Evolutionary conservation across 495 filamentous ascomycete species (phyloP), one percentile per base, ranked within the genome.

Genomic region (Aspergillus steynii): DNA sequence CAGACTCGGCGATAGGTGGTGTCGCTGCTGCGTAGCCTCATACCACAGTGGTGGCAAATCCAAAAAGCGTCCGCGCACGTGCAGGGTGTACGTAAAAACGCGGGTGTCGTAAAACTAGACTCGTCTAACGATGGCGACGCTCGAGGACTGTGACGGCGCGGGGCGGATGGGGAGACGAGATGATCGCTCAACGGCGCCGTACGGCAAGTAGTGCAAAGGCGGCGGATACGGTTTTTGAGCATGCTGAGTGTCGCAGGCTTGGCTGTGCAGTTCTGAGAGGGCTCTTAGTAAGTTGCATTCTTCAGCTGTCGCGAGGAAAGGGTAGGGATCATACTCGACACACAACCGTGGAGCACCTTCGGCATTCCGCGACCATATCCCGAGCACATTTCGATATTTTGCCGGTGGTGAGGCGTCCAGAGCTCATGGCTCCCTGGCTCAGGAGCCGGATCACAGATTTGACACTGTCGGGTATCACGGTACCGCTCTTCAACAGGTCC

Each of bases 351-450:
- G 83, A 85, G 73, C 93, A 97, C 29, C 87, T 80, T 27, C 90
- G 85, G 74, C 93, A 97, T 63, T 88, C 89, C 15, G 77, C 83
- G 4, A 97, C 93, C 85, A 95, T 82, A 71, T 97, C 93, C 34
- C 90, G 79, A 45, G 93, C 93, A 67, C 93, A 97, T 61, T 80
- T 80, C 12, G 88, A 84, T 26, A 90, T 76, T 71, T 89, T 92
- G 49, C 89, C 88, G 55, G 77, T 83, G 1, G 80, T 80, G 56
- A 88, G 71, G 25, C 79, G 77, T 6, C 73, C 73, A 20, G 70
- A 61, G 52, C 70, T 70, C 10, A 58, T 49, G 15, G 61, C 73
- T 9, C 68, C 68, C 42, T 68, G 66, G 54, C 73, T 78, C 27
- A 79, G 54, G 25, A 75, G 50, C 7, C 60, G 72, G 9, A 77